Conservation (phyloP, 2,329 filamentous ascomycete genomes). For the Grosmannia huntii region DNA sequence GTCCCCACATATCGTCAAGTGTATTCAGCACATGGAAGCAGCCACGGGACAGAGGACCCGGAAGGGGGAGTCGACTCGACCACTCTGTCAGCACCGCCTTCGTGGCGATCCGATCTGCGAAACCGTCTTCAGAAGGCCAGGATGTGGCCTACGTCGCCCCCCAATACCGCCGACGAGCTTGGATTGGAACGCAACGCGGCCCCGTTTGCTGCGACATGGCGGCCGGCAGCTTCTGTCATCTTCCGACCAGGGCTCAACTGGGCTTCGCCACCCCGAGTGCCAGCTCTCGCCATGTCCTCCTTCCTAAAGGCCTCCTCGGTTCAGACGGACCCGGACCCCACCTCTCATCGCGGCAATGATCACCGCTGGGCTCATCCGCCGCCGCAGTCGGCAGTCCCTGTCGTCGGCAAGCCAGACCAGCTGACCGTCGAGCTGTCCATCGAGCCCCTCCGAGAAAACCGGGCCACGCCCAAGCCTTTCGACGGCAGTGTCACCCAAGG, state of each 20-base stretch:
- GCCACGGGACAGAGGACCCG: neutral
- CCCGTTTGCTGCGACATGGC: neutral
- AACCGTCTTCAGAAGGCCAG: neutral
- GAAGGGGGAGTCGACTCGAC: neutral
- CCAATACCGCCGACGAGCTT: neutral
- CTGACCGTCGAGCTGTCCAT: too few species aligned
- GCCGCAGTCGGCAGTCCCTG: neutral
- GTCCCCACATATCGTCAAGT: neutral
- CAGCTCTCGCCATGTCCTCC: neutral
- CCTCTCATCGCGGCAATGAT: too few species aligned
- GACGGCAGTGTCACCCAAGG: neutral
- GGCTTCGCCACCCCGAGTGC: neutral
- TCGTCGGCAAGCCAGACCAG: neutral
- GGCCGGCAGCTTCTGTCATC: neutral
- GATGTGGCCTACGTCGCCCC: neutral
- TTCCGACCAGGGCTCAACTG: constrained; percentile 9
- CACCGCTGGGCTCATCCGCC: neutral
- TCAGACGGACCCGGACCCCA: neutral
- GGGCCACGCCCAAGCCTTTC: neutral
- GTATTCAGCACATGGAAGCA: neutral
- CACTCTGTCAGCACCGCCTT: neutral
- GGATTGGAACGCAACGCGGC: neutral
- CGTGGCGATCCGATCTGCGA: neutral
- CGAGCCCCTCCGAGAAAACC: neutral
- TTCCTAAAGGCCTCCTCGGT: neutral